A percentile compares a stretch with the other conserved stretches of the same genome.
Conservation (phyloP, 257 asterid genomes). For the Oldenlandia corymbosa region DNA sequence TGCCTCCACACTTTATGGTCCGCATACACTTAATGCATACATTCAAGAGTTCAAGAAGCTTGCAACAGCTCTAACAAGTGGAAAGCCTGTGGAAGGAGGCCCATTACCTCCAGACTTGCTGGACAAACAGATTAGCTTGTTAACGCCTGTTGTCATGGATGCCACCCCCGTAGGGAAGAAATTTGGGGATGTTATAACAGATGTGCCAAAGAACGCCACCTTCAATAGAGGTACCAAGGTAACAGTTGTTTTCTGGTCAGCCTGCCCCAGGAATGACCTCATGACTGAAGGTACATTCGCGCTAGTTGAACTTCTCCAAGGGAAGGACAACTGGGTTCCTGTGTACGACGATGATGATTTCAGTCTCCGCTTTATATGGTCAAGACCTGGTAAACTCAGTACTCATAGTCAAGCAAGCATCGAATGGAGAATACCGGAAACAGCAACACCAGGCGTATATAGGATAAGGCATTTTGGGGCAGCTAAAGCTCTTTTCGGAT, state of each 20-base stretch:
- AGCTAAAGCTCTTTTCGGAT: slow-evolving; percentile 59
- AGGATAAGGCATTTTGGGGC: slow-evolving; percentile 91
- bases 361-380: slow-evolving; percentile 84
- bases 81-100: slow-evolving; percentile 51
- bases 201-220: slow-evolving; percentile 68
- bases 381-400: slow-evolving; percentile 76
- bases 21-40: slow-evolving; percentile 83
- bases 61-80: slow-evolving; percentile 50
- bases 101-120: slow-evolving; percentile 84
- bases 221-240: slow-evolving; percentile 61
- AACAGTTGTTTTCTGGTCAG: slow-evolving; percentile 76
- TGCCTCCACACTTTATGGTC: slow-evolving; percentile 88
- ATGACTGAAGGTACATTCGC: slow-evolving; percentile 98
- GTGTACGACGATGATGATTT: slow-evolving; percentile 84
- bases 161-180: slow-evolving; percentile 55
- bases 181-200: slow-evolving; percentile 64
- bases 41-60: slow-evolving; percentile 80
- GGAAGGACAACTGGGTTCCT: slow-evolving; percentile 66
- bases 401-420: slow-evolving; percentile 66
- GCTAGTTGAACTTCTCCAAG: slow-evolving; percentile 73
- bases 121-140: slow-evolving; percentile 64
- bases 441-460: slow-evolving; percentile 73
- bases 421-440: slow-evolving; percentile 71
- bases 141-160: slow-evolving; percentile 69
- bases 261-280: slow-evolving; percentile 90